Percentiles rank a stretch among this genome's conserved stretches.
Conservation (phyloP, 495 filamentous ascomycete genomes). For the Pseudomonodictys pantanalensis region DNA sequence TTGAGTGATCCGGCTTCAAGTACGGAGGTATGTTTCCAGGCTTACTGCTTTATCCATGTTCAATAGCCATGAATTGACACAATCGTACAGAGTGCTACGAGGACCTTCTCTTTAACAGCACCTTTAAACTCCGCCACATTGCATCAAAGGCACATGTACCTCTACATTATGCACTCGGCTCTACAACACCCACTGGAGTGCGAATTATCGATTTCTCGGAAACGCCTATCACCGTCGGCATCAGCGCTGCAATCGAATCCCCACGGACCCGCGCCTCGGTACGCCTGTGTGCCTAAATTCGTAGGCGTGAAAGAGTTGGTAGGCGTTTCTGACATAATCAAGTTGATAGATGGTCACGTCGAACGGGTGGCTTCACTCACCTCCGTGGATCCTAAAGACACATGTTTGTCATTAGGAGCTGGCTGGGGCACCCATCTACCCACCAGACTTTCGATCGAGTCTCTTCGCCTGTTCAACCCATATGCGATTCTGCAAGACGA, state of each 20-base stretch:
- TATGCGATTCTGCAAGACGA: constrained; percentile 14
- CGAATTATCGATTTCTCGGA: constrained; percentile 27
- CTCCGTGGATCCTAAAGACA: constrained; percentile 10
- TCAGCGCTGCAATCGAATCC: constrained; percentile 9
- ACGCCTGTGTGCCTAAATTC: constrained; percentile 23
- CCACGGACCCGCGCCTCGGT: constrained; percentile 2
- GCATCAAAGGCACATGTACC: constrained; percentile 21
- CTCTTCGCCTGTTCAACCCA: constrained; percentile 28
- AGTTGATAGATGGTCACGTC: constrained; percentile 18
- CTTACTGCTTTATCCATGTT: background rate
- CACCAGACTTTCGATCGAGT: constrained; percentile 10
- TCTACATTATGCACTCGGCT: constrained; percentile 22
- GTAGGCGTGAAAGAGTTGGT: constrained; percentile 9
- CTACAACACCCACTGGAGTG: constrained; percentile 21
- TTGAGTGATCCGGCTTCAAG: background rate
- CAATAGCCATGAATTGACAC: constrained; percentile 4
- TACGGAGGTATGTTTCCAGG: constrained; percentile 12
- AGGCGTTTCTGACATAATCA: constrained; percentile 12
- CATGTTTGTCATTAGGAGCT: constrained; percentile 18
- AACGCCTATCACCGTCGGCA: constrained; percentile 17
- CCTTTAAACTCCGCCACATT: constrained; percentile 29
- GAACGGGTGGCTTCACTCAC: constrained; percentile 17
- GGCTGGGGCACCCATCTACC: constrained; percentile 27
- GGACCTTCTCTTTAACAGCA: constrained; percentile 15
- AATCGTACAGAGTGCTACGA: constrained; percentile 2